Base-by-base conservation (phyloP, 768 basidiomycete species). In the Sistotremastrum niveocremeum region DNA sequence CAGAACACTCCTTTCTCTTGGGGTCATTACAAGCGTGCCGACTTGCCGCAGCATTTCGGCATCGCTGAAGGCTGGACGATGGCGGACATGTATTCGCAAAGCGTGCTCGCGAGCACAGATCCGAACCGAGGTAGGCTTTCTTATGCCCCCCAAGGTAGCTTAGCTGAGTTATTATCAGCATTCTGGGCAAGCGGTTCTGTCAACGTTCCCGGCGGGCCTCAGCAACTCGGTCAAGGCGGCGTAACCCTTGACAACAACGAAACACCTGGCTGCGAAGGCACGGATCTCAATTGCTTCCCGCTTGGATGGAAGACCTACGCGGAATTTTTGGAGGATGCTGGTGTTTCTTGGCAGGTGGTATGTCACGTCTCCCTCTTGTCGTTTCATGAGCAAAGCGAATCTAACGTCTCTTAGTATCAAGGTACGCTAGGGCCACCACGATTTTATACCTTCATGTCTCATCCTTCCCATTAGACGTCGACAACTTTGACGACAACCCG, bases 1-100 rank as follows among this genome's bases (percentile, higher is more conserved):
- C 33, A 31, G 3, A 53, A 53, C 42, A 42, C 42, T 6, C 43
- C 50, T 5, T 41, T 12, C 12, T 52, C 51, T 4, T 35, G 37
- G 32, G 51, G 41, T n/a, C 44, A 53, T 44, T 49, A 41, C 45
- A 36, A 42, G 41, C 36, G 50, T 10, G 30, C 45, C 30, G 52
- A 53, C 44, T 34, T 53, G 30, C 52, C 52, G 8, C 39, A 42
- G 28, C 52, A 51, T 32, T 53, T 45, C 33, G 47, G 42, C 31
- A 32, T 53, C 11, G 52, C 47, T 1, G 52, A 53, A 20, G 51
- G 38, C 11, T 53, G 46, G 46, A 48, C 52, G 4, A 37, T 51
- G 9, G 52, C 8, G 7, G 52, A 53, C 46, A 51, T 51, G 50
- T 53, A 53, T 36, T 36, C 50, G 36, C 41, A 51, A 35, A 32